Percentiles rank a stretch among this genome's conserved stretches.
Conservation (phyloP, 306 rosid species). For the Vachellia pachyceras region DNA sequence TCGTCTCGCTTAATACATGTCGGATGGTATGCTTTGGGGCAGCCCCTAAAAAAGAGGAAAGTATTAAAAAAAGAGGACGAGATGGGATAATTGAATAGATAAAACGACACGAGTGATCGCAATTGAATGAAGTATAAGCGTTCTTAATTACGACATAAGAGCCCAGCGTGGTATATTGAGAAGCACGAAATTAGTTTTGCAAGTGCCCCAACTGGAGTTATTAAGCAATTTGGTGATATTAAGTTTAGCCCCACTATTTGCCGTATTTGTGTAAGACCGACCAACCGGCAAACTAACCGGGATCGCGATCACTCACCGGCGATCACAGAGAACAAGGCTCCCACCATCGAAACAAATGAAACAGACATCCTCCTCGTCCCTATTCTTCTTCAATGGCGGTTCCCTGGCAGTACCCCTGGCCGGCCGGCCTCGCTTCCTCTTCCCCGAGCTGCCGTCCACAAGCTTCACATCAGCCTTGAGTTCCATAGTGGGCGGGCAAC, state of each 20-base stretch:
- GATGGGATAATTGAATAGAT: constrained; percentile 3
- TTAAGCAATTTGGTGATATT: not conserved
- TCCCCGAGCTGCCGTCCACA: constrained; percentile 45
- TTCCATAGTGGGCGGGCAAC: constrained; percentile 20
- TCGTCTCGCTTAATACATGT: constrained; percentile 94
- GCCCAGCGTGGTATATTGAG: constrained; percentile 25
- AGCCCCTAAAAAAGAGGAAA: constrained; percentile 58
- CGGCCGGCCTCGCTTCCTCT: constrained; percentile 83
- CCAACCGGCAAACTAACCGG: constrained; percentile 15
- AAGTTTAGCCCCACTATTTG: constrained; percentile 15
- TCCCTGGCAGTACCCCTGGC: constrained; percentile 54
- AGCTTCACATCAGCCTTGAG: constrained; percentile 32
- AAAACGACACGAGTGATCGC: constrained; percentile 15
- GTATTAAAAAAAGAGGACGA: too few relatives aligned
- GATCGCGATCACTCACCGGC: constrained; percentile 70
- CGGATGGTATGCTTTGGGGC: constrained; percentile 98
- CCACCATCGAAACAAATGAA: constrained; percentile 99
- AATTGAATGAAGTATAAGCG: constrained; percentile 13
- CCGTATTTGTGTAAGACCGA: not conserved
- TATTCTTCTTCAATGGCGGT: constrained; percentile 47
- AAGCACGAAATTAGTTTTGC: constrained; percentile 12
- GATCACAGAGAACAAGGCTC: constrained; percentile 96
- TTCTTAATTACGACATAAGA: constrained; percentile 34
- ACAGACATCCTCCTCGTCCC: constrained; percentile 93
- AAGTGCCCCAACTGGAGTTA: constrained; percentile 11